phyloP scores from a whole-genome alignment of 2,329 filamentous ascomycete genomes.

The Cytospora leucostoma region DNA sequence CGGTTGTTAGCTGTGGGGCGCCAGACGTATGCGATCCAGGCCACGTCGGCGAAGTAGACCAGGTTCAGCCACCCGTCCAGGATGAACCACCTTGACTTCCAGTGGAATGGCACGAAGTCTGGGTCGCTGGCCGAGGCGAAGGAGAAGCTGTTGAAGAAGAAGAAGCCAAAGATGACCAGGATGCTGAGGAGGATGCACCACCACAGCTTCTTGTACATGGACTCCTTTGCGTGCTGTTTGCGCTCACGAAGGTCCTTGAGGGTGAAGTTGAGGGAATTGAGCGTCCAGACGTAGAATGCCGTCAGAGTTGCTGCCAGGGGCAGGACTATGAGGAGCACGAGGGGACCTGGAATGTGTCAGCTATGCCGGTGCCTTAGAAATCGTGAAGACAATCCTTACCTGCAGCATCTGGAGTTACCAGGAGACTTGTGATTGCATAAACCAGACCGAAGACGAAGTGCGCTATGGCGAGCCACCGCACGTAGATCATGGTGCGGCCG shows the following conservation, averaged over 20 bases:
- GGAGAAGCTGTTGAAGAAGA: slow-evolving; percentile 96
- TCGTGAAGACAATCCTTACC: slow-evolving; percentile 45
- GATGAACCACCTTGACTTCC: slow-evolving; percentile 97
- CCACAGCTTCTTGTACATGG: slow-evolving; percentile 98
- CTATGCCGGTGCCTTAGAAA: background rate
- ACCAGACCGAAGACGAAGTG: slow-evolving; percentile 96
- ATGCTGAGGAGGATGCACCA: slow-evolving; percentile 95
- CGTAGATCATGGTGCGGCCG: slow-evolving; percentile 90
- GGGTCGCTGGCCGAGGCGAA: slow-evolving; percentile 84
- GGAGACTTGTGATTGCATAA: slow-evolving; percentile 85
- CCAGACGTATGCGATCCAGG: slow-evolving; percentile 94
- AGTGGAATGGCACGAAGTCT: slow-evolving; percentile 93
- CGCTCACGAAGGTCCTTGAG: slow-evolving; percentile 95
- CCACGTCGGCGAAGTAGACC: slow-evolving; percentile 92
- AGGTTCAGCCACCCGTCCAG: slow-evolving; percentile 97
- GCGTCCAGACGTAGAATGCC: slow-evolving; percentile 97
- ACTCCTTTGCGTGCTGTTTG: slow-evolving; percentile 88
- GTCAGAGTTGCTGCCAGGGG: slow-evolving; percentile 90
- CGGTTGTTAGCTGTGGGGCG: slow-evolving; percentile 94
- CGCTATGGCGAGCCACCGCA: slow-evolving; percentile 84
- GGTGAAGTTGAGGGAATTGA: slow-evolving; percentile 91
- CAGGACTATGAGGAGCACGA: slow-evolving; percentile 90
- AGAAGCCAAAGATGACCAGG: slow-evolving; percentile 94
- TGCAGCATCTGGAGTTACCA: slow-evolving; percentile 85
- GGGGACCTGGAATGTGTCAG: slow-evolving; percentile 59